These are phyloP conservation scores for Aureobasidium sp. DNA, from an alignment of 2,329 filamentous ascomycete genomes.

Conservation along the genomic window DNA sequence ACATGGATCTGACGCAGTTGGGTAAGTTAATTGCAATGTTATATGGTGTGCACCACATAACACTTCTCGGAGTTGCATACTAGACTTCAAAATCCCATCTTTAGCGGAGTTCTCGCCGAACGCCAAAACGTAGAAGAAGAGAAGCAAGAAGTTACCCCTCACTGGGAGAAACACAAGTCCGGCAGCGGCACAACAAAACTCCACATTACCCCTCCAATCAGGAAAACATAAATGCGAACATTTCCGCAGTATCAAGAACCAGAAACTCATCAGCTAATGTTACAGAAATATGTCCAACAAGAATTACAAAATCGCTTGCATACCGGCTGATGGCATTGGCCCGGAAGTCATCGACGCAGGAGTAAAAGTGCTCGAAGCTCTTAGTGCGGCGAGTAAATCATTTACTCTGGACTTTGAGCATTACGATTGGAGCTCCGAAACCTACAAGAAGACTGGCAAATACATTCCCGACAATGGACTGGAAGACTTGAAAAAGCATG, in stretches of 20 bases:
- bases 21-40: background rate
- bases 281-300: background rate
- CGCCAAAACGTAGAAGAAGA: background rate
- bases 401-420: conserved; percentile 57
- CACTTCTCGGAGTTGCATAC: background rate
- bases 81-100: background rate
- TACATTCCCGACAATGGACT: conserved; percentile 58
- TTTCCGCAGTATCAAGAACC: background rate
- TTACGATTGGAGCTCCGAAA: conserved; percentile 61
- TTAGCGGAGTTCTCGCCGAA: background rate
- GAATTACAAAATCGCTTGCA: conserved; percentile 51
- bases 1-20: background rate
- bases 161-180: conserved; percentile 3
- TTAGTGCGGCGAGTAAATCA: conserved; percentile 42
- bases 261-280: too few relatives aligned
- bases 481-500: conserved; percentile 50
- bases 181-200: background rate
- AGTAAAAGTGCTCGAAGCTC: conserved; percentile 52
- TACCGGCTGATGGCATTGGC: conserved; percentile 64
- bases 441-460: conserved; percentile 57
- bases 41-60: background rate
- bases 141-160: background rate
- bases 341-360: conserved; percentile 60
- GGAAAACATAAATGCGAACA: background rate
- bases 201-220: background rate